Base-by-base conservation (phyloP, 306 rosid species). In the Vigna hirtella region DNA sequence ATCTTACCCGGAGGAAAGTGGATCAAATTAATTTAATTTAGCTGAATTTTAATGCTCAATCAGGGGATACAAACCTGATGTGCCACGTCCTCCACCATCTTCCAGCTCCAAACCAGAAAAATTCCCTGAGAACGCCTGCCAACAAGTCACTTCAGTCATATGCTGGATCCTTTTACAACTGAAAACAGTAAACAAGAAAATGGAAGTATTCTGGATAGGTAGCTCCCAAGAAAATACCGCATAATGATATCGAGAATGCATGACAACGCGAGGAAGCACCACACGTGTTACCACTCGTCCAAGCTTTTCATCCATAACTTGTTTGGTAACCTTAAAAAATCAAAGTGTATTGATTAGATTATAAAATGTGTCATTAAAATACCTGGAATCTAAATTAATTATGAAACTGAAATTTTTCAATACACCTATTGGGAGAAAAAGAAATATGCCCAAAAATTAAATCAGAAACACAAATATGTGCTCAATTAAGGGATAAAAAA, bases 61-160 rank as follows among this genome's bases (percentile, higher is more conserved):
- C 12, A 42, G 9, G 13, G 13, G 47, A 42, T 42, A 42, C 78
- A 62, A 70, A 86, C 98, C 98, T 89, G 99, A 96, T 79, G 99
- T 96, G 66, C 99, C 98, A 0, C 99, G 97, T 48, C 99, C 99
- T 77, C 99, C 99, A 72, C 99, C 98, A 77, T 96, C 99, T 90
- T 96, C 99, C 74, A 96, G 90, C 87, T 96, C 99, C 82, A 96
- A 88, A 76, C 99, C 98, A 57, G 96, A 87, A 83, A 96, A 96
- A 82, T 93, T 91, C 77, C 83, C 86, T 2, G 99, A 93, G 84
- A 90, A 96, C 2, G 96, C 97, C 99, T 96, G 89, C 77, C 85
- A 85, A 67, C 50, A 73, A 64, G 70, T 70, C 36, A 75, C 43
- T 68, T 78, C 18, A 82, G 81, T 59, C 47, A 26, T 28, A 77